Conservation (phyloP, 2,329 filamentous ascomycete species). For the Fusarium coffeatum region DNA sequence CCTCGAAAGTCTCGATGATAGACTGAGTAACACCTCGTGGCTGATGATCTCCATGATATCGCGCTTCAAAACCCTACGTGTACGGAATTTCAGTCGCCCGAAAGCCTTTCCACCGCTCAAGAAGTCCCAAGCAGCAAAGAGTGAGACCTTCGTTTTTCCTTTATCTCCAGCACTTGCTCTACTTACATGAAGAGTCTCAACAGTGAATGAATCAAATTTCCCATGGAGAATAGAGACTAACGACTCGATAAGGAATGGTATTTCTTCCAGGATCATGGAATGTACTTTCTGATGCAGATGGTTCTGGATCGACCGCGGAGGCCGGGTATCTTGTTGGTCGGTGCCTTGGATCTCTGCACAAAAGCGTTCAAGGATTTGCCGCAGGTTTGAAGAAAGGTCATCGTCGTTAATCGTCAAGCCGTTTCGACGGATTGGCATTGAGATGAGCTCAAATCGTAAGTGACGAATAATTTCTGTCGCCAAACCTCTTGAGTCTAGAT, state of each 20-base stretch:
- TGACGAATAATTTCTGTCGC: not conserved
- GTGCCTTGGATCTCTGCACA: not conserved
- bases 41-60: not conserved
- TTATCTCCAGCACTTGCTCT: not conserved
- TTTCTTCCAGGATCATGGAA: not conserved
- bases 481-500: too few relatives aligned
- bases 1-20: not conserved
- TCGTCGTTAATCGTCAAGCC: not conserved
- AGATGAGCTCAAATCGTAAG: too few relatives aligned
- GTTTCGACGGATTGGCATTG: too few relatives aligned
- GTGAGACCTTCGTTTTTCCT: not conserved
- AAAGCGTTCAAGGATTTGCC: not conserved
- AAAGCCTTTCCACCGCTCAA: not conserved
- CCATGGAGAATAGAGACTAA: too few relatives aligned
- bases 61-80: not conserved
- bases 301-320: not conserved
- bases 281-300: fast-evolving
- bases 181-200: fast-evolving
- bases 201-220: too few relatives aligned
- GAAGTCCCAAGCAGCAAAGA: not conserved
- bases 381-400: not conserved
- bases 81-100: not conserved
- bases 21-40: not conserved
- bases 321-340: not conserved
- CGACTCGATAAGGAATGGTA: not conserved